phyloP scores from a whole-genome alignment of 768 basidiomycete species.

The Agrocybe praecox region DNA sequence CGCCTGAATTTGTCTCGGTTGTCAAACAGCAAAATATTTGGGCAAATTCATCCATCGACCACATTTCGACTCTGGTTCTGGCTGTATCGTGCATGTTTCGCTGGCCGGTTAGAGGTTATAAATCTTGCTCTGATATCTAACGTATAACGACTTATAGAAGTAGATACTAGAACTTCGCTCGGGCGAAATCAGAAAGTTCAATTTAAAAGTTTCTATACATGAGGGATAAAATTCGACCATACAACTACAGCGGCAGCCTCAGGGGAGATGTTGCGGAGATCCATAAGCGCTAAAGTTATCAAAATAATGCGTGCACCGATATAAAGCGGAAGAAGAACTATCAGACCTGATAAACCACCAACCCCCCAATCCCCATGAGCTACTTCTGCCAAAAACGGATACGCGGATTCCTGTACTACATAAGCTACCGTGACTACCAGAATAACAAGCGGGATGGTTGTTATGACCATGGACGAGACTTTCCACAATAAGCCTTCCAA shows the following conservation, averaged over 20 bases:
- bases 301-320: neutral
- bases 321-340: neutral
- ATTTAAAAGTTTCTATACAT: too few relatives aligned
- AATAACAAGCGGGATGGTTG: neutral
- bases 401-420: neutral
- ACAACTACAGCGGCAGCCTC: neutral
- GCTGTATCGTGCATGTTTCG: too few relatives aligned
- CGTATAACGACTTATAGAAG: too few relatives aligned
- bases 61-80: too few relatives aligned
- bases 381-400: neutral
- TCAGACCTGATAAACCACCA: neutral
- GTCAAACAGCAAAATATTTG: too few relatives aligned
- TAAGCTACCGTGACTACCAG: neutral
- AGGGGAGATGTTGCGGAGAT: neutral
- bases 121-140: too few relatives aligned
- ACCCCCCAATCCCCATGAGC: neutral
- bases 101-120: too few relatives aligned
- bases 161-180: too few relatives aligned
- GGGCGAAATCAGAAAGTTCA: too few relatives aligned
- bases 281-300: neutral
- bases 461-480: neutral
- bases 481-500: neutral
- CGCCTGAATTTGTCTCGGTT: too few relatives aligned
- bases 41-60: too few relatives aligned
- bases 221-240: neutral